A percentile compares a stretch with the other conserved stretches of the same genome.
phyloP scores from a whole-genome alignment of 305 asterid species.

The Fraxinus angustifolia region DNA sequence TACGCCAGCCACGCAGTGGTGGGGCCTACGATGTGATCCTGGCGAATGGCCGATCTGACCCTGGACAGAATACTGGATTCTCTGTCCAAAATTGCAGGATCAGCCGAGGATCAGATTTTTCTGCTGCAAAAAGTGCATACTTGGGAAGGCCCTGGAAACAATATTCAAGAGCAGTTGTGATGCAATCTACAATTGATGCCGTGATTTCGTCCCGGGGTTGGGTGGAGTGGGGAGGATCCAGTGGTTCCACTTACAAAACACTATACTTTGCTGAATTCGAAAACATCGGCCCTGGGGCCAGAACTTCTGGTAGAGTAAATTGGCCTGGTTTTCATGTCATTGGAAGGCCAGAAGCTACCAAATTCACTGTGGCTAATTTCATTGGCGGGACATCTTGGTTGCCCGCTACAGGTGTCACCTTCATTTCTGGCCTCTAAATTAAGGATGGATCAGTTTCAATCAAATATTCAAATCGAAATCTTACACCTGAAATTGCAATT shows the following conservation, averaged over 20 bases:
- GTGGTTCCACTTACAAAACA: slow-evolving; percentile 32
- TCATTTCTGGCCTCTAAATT: slow-evolving; percentile 32
- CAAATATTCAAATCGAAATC: neutral
- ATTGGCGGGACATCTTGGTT: slow-evolving; percentile 64
- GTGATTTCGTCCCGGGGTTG: slow-evolving; percentile 54
- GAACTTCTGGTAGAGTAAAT: slow-evolving; percentile 43
- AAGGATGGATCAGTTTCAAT: neutral
- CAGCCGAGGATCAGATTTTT: slow-evolving; percentile 40
- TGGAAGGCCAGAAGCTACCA: slow-evolving; percentile 47
- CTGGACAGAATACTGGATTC: slow-evolving; percentile 72
- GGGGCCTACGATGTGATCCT: slow-evolving; percentile 48
- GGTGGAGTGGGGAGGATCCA: slow-evolving; percentile 61
- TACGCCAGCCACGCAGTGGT: slow-evolving; percentile 47
- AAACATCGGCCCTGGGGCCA: slow-evolving; percentile 53
- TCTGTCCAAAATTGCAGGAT: slow-evolving; percentile 50
- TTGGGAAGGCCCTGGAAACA: slow-evolving; percentile 74
- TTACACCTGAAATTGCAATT: neutral
- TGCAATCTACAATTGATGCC: slow-evolving; percentile 57
- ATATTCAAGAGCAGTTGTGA: slow-evolving; percentile 64
- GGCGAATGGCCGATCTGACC: slow-evolving; percentile 52
- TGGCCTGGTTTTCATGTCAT: slow-evolving; percentile 60
- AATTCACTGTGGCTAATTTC: slow-evolving; percentile 54
- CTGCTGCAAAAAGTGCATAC: slow-evolving; percentile 32
- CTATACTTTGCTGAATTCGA: slow-evolving; percentile 59
- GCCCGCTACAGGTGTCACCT: slow-evolving; percentile 67